Evolutionary conservation across 805 yeast species (phyloP).

Genomic region (Starmera pachycereana): DNA sequence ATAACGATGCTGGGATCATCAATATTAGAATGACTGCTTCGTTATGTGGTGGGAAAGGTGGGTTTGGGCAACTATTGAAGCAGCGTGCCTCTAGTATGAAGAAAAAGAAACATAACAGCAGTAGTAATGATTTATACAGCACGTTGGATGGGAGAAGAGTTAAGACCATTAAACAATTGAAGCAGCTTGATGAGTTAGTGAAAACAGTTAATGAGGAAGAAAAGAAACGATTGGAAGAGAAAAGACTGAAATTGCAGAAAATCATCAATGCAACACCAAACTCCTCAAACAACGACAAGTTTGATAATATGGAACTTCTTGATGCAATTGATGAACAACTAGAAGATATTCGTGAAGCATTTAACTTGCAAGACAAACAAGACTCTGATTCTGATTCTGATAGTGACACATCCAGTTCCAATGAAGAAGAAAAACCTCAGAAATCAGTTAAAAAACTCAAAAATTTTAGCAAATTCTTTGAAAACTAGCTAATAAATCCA

Average conservation of each 20-base stretch:
- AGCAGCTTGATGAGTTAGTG: slow-evolving; percentile 23
- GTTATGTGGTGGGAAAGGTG: slow-evolving; percentile 44
- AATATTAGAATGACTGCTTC: slow-evolving; percentile 15
- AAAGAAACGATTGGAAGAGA: slow-evolving; percentile 18
- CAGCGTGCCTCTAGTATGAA: slow-evolving; percentile 30
- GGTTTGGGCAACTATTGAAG: slow-evolving; percentile 33
- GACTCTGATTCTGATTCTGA: too few species aligned
- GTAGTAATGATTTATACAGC: slow-evolving; percentile 23
- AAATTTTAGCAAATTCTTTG: too few species aligned
- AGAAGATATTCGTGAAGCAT: slow-evolving; percentile 23
- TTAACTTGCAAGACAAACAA: slow-evolving; percentile 5
- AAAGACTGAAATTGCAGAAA: slow-evolving; percentile 25
- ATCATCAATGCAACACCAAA: slow-evolving; percentile 20
- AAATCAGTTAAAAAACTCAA: too few species aligned
- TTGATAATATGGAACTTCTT: slow-evolving; percentile 26
- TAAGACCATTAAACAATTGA: slow-evolving; percentile 24
- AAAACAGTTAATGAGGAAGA: slow-evolving; percentile 9
- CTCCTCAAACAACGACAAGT: slow-evolving; percentile 18
- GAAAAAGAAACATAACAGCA: slow-evolving; percentile 16
- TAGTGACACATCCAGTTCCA: too few species aligned
- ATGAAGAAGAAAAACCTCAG: too few species aligned
- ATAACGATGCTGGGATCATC: background rate
- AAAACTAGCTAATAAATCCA: too few species aligned
- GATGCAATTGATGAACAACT: slow-evolving; percentile 29
- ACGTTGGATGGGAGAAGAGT: slow-evolving; percentile 32